phyloP scores from a whole-genome alignment of 192 early-diverging fungal species.

The Diversispora eburnea region DNA sequence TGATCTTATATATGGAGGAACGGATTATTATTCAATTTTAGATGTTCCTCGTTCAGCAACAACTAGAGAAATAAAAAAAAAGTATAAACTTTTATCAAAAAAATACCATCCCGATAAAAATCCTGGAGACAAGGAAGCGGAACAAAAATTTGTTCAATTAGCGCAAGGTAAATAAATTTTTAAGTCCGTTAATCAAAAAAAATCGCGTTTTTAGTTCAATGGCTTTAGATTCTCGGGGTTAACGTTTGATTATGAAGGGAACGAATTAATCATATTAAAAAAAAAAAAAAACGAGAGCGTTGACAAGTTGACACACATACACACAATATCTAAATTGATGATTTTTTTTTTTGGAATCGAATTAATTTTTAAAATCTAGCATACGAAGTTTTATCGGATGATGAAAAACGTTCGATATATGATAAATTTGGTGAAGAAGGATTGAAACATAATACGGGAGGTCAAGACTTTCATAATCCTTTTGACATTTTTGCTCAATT shows the following conservation, averaged over 20 bases:
- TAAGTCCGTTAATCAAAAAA: background rate
- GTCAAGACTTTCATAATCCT: constrained; percentile 83
- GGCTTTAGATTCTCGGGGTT: background rate
- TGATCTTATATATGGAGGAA: constrained; percentile 19
- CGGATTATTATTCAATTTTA: constrained; percentile 87
- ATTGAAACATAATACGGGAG: constrained; percentile 65
- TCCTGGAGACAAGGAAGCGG: constrained; percentile 77
- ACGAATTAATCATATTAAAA: no score
- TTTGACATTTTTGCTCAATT: constrained; percentile 98
- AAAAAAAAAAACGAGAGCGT: no score
- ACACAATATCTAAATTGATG: background rate
- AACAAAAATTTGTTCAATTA: constrained; percentile 86
- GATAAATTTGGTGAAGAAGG: constrained; percentile 97
- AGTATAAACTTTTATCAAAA: constrained; percentile 86
- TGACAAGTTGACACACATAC: no score
- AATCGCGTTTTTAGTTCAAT: background rate
- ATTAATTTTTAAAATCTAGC: constrained; percentile 48
- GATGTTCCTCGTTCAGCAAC: constrained; percentile 77
- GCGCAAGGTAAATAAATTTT: constrained; percentile 57
- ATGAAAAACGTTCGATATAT: constrained; percentile 87
- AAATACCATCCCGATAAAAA: constrained; percentile 89
- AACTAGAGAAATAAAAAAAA: constrained; percentile 87
- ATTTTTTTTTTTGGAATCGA: background rate
- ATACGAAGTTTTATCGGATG: constrained; percentile 90
- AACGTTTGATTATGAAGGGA: no score